Evolutionary conservation across 2,329 filamentous ascomycete genomes (phyloP).

Genomic region (Davidsoniella neocaledoniae): DNA sequence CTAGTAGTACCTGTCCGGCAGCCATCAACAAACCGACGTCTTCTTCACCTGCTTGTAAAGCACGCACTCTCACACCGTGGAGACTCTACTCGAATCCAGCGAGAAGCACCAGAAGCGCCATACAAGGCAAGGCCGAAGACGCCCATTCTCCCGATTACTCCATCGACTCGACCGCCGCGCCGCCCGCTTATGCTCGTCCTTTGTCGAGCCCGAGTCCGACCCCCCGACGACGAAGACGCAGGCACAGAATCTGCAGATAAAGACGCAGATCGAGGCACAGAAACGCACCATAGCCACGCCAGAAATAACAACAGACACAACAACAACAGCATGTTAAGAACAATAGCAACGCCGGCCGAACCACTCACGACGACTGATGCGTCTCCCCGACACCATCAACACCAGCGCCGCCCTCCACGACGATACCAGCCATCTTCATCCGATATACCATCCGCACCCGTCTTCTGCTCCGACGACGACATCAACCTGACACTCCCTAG

Average conservation of each 20-base stretch:
- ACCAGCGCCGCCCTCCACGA: not conserved
- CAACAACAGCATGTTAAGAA: not conserved
- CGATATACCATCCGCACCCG: not conserved
- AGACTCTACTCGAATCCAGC: conserved; percentile 6
- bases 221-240: not conserved
- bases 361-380: not conserved
- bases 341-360: not conserved
- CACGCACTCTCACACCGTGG: conserved; percentile 7
- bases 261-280: not conserved
- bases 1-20: not conserved
- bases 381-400: not conserved
- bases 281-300: not conserved
- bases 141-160: conserved; percentile 8
- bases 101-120: not conserved
- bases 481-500: conserved; percentile 2
- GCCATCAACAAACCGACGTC: not conserved
- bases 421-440: not conserved
- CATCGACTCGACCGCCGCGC: conserved; percentile 9
- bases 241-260: not conserved
- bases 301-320: not conserved
- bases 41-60: not conserved
- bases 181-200: conserved; percentile 2
- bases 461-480: not conserved
- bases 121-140: not conserved
- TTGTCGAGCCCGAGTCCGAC: conserved; percentile 2